Conservation (phyloP, 306 rosid genomes). For the Cucumis hystrix region DNA sequence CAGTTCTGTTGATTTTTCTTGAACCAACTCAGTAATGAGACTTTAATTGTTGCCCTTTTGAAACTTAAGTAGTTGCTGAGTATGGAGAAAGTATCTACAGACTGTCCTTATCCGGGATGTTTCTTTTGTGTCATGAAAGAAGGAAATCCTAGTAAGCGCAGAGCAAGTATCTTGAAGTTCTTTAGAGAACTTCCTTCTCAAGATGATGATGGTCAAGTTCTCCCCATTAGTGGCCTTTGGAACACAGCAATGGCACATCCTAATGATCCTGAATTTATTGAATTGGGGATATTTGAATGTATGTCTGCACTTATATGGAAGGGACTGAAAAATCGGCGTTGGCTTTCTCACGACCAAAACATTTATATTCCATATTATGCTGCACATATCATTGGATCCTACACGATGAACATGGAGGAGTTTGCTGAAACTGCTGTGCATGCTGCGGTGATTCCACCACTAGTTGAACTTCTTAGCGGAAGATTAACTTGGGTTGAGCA, state of each 20-base stretch:
- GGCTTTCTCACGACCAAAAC: conserved; percentile 98
- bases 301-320: conserved; percentile 93
- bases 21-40: conserved; percentile 21
- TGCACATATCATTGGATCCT: conserved; percentile 95
- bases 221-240: conserved; percentile 99
- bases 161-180: conserved; percentile 78
- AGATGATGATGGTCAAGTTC: conserved; percentile 98
- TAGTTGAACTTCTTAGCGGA: conserved; percentile 90
- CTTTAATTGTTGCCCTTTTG: conserved; percentile 15
- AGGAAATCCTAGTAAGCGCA: conserved; percentile 88
- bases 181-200: conserved; percentile 90
- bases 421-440: conserved; percentile 78
- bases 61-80: conserved; percentile 2
- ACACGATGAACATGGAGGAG: conserved; percentile 98
- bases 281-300: conserved; percentile 89
- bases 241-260: conserved; percentile 99
- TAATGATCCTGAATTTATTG: conserved; percentile 89
- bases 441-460: conserved; percentile 80
- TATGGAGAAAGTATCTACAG: conserved; percentile 84
- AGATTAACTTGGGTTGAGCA: conserved; percentile 98
- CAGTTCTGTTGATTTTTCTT: conserved; percentile 11
- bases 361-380: conserved; percentile 96
- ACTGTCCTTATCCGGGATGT: conserved; percentile 98
- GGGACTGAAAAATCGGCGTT: conserved; percentile 89
- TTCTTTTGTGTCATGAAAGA: conserved; percentile 99